Base-by-base conservation (phyloP, 2,329 filamentous ascomycete genomes). In the Onygenales sp. region DNA sequence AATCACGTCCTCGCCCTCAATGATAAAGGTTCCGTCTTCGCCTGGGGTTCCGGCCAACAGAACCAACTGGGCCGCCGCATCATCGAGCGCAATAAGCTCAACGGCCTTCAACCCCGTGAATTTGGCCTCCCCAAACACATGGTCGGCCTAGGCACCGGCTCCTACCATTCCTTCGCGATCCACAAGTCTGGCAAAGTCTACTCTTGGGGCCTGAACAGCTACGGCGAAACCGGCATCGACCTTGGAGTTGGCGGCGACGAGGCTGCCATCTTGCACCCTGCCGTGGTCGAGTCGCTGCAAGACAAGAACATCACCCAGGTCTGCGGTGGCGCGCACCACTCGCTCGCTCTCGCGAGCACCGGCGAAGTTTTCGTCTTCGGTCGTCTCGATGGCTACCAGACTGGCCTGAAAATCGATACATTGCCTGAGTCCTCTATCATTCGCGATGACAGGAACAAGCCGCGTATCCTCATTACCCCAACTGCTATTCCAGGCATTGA, bases 121-220 rank as follows among this genome's bases (percentile, higher is more conserved):
- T 76, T 83, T 53, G 78, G 78, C 42, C 75, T 83, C 43, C 78
- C 78, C 58, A 78, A 78, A 63, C 72, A 73, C 58, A 81, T 87
- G 50, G 75, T 75, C 50, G 81, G 73, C 70, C 78, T 87, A 54
- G 79, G 80, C 32, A 84, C 83, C 52, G 89, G 89, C 44, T 81
- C 85, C 11, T 92, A 91, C 70, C 88, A 95, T 74, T 87, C 84
- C 61, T 92, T 95, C 62, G 86, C 85, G 49, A 78, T 89, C 48
- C 79, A 80, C 61, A 79, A 82, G 57, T 79, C 84, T 32, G 84
- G 84, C 41, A 77, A 80, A 33, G 85, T 92, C 35, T 93, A 83
- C 70, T 81, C 84, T 0, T 95, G 89, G 89, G 89, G 90, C 27
- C 75, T 92, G 33, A 95, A 95, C 77, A 90, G 87, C 71, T 94